Base-by-base conservation (phyloP, 805 yeast species). In the Candida germanica region DNA sequence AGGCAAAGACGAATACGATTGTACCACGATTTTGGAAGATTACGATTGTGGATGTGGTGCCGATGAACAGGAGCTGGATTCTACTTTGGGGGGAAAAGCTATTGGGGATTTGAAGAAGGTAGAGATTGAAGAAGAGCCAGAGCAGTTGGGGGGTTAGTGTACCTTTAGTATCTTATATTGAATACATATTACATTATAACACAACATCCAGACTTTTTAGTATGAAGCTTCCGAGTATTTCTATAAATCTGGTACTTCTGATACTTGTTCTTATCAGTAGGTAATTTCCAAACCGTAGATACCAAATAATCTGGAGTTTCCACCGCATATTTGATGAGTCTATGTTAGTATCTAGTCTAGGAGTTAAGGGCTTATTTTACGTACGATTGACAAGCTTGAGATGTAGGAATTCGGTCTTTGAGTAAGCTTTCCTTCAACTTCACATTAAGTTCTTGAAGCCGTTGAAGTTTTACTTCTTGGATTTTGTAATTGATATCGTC, bases 1-100 rank as follows among this genome's bases (percentile, higher is more conserved):
- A 29, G 69, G 69, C 4, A 87, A 89, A 49, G 76, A 73, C 1
- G 66, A 70, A 12, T 93, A 87, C 57, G 97, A 93, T 57, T 93
- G 99, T 57, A 71, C 86, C 2, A 77, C 74, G 6, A 83, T 93
- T 38, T 65, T 86, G 36, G 96, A 87, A 48, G 93, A 87, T 59
- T 93, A 93, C 59, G 95, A 89, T 51, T 91, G 98, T 66, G 98
- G 98, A 0, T 91, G 98, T 63, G 95, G 93, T 1, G 69, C 58
- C 9, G 95, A 79, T 33, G 91, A 80, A 49, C 77, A 73, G 47
- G 71, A 64, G 31, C 62, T 52, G 5, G 79, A 69, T 37, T 45
- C 42, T 13, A 71, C 74, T 2, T 52, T 68, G 38, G 66, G 64
- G 2, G 42, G 43, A 4, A 56, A 58, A 35, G 47, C 51, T 12